A percentile compares a stretch with the other conserved stretches of the same genome.
Conservation (phyloP, 2,329 filamentous ascomycete genomes). For the Alternaria gaisen region DNA sequence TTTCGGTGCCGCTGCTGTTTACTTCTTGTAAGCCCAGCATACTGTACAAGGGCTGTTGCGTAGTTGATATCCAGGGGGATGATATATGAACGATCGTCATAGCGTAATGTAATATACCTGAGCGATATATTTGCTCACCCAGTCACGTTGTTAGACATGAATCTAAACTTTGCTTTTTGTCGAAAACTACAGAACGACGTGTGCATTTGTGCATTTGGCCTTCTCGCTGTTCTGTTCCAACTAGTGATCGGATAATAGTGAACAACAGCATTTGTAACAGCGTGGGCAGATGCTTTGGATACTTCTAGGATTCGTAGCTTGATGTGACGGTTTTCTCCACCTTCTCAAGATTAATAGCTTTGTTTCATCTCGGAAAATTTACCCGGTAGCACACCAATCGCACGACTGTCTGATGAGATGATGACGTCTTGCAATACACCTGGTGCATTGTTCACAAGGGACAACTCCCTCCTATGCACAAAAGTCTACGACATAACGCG, state of each 20-base stretch:
- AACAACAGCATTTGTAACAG: background rate
- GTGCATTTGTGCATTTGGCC: background rate
- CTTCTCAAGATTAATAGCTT: background rate
- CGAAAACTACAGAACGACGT: background rate
- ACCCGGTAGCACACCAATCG: background rate
- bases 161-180: background rate
- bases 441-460: background rate
- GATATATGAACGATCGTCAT: conserved; percentile 12
- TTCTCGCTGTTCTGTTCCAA: background rate
- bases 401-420: background rate
- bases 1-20: conserved; percentile 56
- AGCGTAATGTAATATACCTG: conserved; percentile 14
- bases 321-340: background rate
- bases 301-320: background rate
- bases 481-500: background rate
- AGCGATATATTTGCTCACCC: background rate
- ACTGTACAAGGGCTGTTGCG: background rate
- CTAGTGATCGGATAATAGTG: background rate
- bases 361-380: background rate
- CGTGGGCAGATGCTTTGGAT: background rate
- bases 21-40: conserved; percentile 23
- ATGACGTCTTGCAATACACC: background rate
- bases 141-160: conserved; percentile 4
- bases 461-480: background rate
- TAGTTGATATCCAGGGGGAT: background rate